A percentile compares a stretch with the other conserved stretches of the same genome.
phyloP scores from a whole-genome alignment of 1,139 yeast genomes.

The Meyerozyma smithsonii region DNA sequence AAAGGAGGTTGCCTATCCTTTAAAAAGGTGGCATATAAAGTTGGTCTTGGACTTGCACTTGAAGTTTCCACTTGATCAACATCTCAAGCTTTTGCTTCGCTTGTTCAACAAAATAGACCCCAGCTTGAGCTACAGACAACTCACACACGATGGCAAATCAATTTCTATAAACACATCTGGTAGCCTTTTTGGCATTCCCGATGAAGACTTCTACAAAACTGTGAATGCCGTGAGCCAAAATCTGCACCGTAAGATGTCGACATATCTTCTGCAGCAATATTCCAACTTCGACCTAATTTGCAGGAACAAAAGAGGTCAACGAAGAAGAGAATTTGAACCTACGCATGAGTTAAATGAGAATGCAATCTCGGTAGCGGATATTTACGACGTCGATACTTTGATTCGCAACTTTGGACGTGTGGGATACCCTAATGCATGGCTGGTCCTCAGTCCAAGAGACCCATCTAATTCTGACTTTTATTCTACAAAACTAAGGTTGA shows the following conservation, averaged over 20 bases:
- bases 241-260: neutral
- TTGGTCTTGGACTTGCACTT: constrained; percentile 26
- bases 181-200: neutral
- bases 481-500: neutral
- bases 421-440: neutral
- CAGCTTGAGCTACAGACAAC: constrained; percentile 15
- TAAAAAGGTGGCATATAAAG: constrained; percentile 38
- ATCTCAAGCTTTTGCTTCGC: constrained; percentile 21
- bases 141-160: constrained; percentile 3
- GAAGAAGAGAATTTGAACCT: neutral
- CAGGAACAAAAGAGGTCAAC: neutral
- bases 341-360: neutral
- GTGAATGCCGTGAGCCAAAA: neutral
- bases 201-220: neutral
- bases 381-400: neutral
- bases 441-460: neutral
- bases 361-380: neutral
- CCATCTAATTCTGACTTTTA: neutral
- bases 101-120: constrained; percentile 23
- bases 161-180: neutral
- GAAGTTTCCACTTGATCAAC: constrained; percentile 33
- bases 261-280: neutral
- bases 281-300: neutral
- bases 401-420: neutral
- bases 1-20: constrained; percentile 10